A percentile compares a stretch with the other conserved stretches of the same genome.
These are phyloP conservation scores for Sporormia fimetaria DNA, from an alignment of 495 filamentous ascomycete species.

Conservation along the genomic window DNA sequence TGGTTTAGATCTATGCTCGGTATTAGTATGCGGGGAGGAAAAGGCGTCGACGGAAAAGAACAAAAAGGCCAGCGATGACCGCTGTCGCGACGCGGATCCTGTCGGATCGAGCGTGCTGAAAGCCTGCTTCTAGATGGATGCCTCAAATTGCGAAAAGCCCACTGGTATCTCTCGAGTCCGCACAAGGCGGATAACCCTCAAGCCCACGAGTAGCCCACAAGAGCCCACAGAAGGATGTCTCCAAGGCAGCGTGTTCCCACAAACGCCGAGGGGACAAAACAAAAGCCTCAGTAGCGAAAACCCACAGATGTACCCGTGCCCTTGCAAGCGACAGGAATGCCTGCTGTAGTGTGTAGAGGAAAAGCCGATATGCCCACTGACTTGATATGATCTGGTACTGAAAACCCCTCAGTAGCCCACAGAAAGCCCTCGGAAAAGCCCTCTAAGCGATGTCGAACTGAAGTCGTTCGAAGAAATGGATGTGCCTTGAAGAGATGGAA, in stretches of 20 bases:
- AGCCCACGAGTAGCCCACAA: conserved; percentile 31
- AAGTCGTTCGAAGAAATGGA: conserved; percentile 3
- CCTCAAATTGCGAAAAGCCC: conserved; percentile 27
- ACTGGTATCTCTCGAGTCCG: conserved; percentile 27
- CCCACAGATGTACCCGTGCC: conserved; percentile 21
- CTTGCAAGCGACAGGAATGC: conserved; percentile 12
- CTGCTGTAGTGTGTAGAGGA: conserved; percentile 23
- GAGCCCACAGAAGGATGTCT: conserved; percentile 31
- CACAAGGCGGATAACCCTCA: conserved; percentile 24
- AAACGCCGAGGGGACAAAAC: conserved; percentile 30
- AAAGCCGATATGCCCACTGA: conserved; percentile 27
- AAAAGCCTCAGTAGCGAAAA: conserved; percentile 26
- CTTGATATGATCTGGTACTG: conserved; percentile 22
- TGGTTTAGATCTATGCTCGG: conserved; percentile 10
- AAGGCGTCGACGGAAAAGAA: neutral
- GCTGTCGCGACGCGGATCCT: conserved; percentile 1
- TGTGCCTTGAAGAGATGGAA: conserved; percentile 1
- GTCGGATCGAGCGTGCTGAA: neutral
- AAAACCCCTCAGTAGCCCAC: conserved; percentile 5
- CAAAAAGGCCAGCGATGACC: conserved; percentile 1
- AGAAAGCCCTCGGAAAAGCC: conserved; percentile 22
- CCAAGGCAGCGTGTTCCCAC: conserved; percentile 37
- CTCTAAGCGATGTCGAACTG: conserved; percentile 14
- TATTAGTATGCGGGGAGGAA: conserved; percentile 13
- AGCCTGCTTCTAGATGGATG: conserved; percentile 22